A percentile compares a stretch with the other conserved stretches of the same genome.
Evolutionary conservation across 176 grass and related monocot genomes (phyloP).

Genomic region (Puccinellia tenuiflora): DNA sequence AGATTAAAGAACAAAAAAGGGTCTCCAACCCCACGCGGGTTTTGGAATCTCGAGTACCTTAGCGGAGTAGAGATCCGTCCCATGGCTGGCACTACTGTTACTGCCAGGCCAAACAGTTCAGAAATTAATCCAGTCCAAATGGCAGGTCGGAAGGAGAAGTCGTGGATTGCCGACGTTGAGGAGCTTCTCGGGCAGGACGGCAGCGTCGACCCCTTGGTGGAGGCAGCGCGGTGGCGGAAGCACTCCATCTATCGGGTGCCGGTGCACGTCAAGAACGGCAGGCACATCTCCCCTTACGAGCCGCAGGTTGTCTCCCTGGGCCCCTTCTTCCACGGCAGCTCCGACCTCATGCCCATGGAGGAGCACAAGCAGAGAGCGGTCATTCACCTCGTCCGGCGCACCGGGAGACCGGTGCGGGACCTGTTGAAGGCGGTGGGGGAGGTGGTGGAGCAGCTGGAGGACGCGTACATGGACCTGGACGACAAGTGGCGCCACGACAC

Average conservation of each 20-base stretch:
- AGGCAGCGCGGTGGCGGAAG: constrained; percentile 38
- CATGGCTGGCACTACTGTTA: too few relatives aligned
- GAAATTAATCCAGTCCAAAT: neutral
- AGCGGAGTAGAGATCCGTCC: too few relatives aligned
- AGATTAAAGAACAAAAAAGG: too few relatives aligned
- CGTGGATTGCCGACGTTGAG: constrained; percentile 40
- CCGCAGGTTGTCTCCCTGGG: constrained; percentile 73
- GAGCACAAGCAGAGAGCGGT: constrained; percentile 58
- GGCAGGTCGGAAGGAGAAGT: constrained; percentile 6
- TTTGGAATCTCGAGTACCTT: too few relatives aligned
- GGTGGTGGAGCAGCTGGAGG: constrained; percentile 20
- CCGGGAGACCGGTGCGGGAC: constrained; percentile 9
- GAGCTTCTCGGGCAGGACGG: neutral
- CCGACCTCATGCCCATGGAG: constrained; percentile 51
- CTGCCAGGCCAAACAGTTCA: too few relatives aligned
- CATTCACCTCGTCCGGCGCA: constrained; percentile 62
- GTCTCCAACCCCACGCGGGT: too few relatives aligned
- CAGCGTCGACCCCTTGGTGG: neutral
- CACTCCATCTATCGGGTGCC: constrained; percentile 63
- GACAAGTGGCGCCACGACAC: constrained; percentile 24
- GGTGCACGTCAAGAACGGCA: constrained; percentile 4
- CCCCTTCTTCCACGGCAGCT: constrained; percentile 60
- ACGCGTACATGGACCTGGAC: constrained; percentile 39
- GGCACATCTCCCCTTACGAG: constrained; percentile 38
- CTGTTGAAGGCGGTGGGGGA: constrained; percentile 30